Evolutionary conservation across 2,329 filamentous ascomycete species (phyloP), one percentile per base, ranked within the genome.

Genomic region (Lachnum nothofagi): DNA sequence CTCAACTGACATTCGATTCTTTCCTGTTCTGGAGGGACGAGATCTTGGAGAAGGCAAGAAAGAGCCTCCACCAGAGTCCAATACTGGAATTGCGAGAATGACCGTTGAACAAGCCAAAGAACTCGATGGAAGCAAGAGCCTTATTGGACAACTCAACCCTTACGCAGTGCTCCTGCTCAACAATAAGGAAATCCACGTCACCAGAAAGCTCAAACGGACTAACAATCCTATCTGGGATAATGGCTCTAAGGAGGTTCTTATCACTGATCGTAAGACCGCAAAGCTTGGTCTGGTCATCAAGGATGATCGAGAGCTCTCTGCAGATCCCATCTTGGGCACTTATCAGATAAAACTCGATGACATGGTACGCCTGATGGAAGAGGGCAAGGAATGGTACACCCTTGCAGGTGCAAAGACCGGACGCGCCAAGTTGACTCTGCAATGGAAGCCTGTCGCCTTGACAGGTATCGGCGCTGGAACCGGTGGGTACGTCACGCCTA

Each of bases 211-310:
- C 61, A 98, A 97, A 78, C 85, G 91, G 53, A 97, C 90, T 52
- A 98, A 98, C 71, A 93, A 95, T 61, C 93, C 93, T 6, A 91
- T 98, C 61, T 98, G 91, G 85, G 85, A 91, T 46, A 86, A 97
- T 64, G 88, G 88, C 5, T 86, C 83, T 59, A 95, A 95, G 70
- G 93, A 98, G 65, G 82, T 98, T 59, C 81, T 98, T 53, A 91
- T 98, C 64, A 96, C 91, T 1, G 91, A 98, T 65, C 85, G 88
- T 54, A 95, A 90, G 72, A 84, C 82, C 65, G 91, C 93, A 48
- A 93, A 89, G 65, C 77, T 98, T 44, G 94, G 91, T 48, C 73
- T 98, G 47, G 87, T 91, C 14, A 83, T 98, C 76, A 98, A 96
- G 71, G 93, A 98, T 64, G 91, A 97, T 59, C 85, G 91, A 54